phyloP scores from a whole-genome alignment of 805 yeast genomes.

The Middelhovenomyces tepae region DNA sequence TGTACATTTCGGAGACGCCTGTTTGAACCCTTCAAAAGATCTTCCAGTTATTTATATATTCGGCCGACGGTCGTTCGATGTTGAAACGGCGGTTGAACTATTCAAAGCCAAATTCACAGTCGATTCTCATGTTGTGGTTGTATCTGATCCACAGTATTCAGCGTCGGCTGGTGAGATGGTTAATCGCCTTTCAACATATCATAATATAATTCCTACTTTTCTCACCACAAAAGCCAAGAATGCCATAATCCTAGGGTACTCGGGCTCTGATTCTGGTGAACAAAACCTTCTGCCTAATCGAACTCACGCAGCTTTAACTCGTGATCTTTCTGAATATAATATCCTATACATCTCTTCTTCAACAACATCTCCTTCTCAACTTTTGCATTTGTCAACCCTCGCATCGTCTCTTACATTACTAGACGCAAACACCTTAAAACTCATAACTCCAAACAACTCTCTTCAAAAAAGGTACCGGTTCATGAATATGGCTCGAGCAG shows the following conservation, averaged over 20 bases:
- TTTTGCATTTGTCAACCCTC: conserved; percentile 64
- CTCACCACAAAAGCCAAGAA: neutral
- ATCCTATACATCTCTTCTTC: conserved; percentile 49
- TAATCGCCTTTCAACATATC: neutral
- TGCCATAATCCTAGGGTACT: neutral
- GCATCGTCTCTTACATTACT: conserved; percentile 47
- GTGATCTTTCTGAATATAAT: conserved; percentile 36
- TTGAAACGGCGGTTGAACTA: conserved; percentile 28
- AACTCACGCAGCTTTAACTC: conserved; percentile 13
- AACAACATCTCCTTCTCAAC: conserved; percentile 66
- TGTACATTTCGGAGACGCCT: conserved; percentile 92
- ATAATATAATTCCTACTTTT: neutral
- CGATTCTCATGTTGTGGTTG: conserved; percentile 32
- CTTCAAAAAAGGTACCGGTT: conserved; percentile 74
- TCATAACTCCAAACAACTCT: conserved; percentile 52
- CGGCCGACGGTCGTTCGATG: conserved; percentile 31
- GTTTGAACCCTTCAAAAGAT: conserved; percentile 68
- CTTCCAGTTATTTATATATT: conserved; percentile 73
- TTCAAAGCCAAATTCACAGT: conserved; percentile 39
- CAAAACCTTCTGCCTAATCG: conserved; percentile 16
- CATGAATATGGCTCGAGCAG: conserved; percentile 83
- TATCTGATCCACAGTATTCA: neutral
- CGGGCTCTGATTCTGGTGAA: neutral
- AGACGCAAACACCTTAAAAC: conserved; percentile 31
- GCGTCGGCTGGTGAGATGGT: neutral